phyloP scores from a whole-genome alignment of 2,329 filamentous ascomycete species.

The Chaetomium sp. region DNA sequence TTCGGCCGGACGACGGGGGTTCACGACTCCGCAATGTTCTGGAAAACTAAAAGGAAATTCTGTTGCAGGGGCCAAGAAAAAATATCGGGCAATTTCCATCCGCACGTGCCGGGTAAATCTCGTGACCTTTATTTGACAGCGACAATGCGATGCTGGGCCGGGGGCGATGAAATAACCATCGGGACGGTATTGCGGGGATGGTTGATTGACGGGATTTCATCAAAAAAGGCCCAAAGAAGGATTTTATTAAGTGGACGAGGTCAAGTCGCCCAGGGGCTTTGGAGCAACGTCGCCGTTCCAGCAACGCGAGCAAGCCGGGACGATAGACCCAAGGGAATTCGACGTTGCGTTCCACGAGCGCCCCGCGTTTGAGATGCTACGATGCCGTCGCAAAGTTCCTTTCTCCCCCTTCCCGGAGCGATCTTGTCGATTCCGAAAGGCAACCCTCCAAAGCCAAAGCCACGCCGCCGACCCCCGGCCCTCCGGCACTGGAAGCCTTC shows the following conservation, averaged over 20 bases:
- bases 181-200: conserved; percentile 11
- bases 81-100: neutral
- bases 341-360: neutral
- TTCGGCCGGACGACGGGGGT: neutral
- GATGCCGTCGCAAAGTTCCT: neutral
- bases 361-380: neutral
- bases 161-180: conserved; percentile 10
- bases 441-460: too few species aligned
- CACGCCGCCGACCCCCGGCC: too few species aligned
- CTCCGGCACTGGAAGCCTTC: too few species aligned
- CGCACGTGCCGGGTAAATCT: conserved; percentile 12
- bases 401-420: neutral
- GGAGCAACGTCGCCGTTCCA: neutral
- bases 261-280: neutral
- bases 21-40: conserved; percentile 12
- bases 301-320: neutral
- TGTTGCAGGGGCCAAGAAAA: neutral
- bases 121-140: conserved; percentile 7
- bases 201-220: neutral
- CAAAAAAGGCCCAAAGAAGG: neutral
- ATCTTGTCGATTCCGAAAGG: neutral
- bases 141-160: conserved; percentile 3
- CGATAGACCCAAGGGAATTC: neutral
- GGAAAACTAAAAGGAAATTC: conserved; percentile 6
- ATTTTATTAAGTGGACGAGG: too few species aligned